A percentile compares a stretch with the other conserved stretches of the same genome.
These are phyloP conservation scores for Xerocomus brunneocitrinus DNA, from an alignment of 768 basidiomycete species.

Conservation along the genomic window DNA sequence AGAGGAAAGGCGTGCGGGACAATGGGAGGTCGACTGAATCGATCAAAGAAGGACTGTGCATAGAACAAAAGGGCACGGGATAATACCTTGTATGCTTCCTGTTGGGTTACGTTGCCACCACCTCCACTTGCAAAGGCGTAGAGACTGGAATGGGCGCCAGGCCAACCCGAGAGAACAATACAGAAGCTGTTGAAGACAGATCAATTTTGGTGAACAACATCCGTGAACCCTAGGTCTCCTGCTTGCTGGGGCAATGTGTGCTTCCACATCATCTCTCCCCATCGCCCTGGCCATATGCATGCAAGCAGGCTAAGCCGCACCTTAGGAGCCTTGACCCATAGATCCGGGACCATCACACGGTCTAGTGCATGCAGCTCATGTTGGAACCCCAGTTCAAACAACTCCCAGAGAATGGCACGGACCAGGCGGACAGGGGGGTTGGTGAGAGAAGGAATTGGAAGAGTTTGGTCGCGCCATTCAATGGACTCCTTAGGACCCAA, in stretches of 20 bases:
- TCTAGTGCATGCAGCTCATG: conserved; percentile 19
- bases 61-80: neutral
- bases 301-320: neutral
- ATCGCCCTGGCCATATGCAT: neutral
- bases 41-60: conserved; percentile 4
- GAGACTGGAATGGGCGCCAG: neutral
- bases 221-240: neutral
- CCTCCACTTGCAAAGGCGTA: neutral
- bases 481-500: neutral
- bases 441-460: neutral
- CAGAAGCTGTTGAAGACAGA: neutral
- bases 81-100: neutral
- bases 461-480: neutral
- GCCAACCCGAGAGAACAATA: neutral
- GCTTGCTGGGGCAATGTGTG: neutral
- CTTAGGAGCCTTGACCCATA: neutral
- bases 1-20: conserved; percentile 1
- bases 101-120: neutral
- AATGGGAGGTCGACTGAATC: conserved; percentile 4
- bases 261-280: neutral
- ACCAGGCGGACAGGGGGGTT: neutral
- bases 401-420: conserved; percentile 16
- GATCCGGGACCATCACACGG: neutral
- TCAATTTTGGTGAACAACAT: neutral
- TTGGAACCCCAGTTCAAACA: conserved; percentile 17